Evolutionary conservation across 2,329 filamentous ascomycete genomes (phyloP), one percentile per base, ranked within the genome.

Genomic region (Aaosphaeria pasadenensis): DNA sequence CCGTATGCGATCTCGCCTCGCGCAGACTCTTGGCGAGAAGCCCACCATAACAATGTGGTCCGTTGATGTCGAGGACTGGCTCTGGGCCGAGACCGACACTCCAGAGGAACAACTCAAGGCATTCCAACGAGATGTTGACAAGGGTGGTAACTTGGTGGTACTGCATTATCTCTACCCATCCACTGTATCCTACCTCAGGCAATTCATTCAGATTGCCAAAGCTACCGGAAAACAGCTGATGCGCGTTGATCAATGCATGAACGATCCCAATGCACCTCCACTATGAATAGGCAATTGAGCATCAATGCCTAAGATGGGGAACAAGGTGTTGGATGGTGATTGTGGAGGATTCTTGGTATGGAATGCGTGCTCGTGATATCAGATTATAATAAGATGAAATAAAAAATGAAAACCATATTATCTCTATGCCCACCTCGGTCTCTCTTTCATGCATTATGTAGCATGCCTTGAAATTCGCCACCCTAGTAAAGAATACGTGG

Each of bases 41-140:
- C 74, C 79, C 11, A 77, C 82, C 1, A 79, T 87, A 39, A 78
- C 87, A 44, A 83, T 82, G 64, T 88, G 85, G 85, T 83, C 78
- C 58, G 81, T 88, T 40, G 85, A 88, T 58, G 81, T 87, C 31
- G 82, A 88, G 71, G 85, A 88, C 63, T 88, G 84, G 83, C 59
- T 85, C 28, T 88, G 84, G 83, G 84, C 82, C 1, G 70, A 78
- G 61, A 78, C 75, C 0, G 59, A 70, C 39, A 87, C 83, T 4
- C 85, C 85, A 1, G 80, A 86, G 71, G 83, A 83, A 59, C 85
- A 88, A 69, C 70, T 86, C 11, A 80, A 81, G 4, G 82, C 84
- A 9, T 88, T 88, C 69, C 76, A 81, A 62, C 74, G 80, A 4
- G 83, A 86, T 60, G 76, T 88, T 3, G 72, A 74, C 28, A 81